Evolutionary conservation across 306 rosid species (phyloP).

Genomic region (Lupinus albus): DNA sequence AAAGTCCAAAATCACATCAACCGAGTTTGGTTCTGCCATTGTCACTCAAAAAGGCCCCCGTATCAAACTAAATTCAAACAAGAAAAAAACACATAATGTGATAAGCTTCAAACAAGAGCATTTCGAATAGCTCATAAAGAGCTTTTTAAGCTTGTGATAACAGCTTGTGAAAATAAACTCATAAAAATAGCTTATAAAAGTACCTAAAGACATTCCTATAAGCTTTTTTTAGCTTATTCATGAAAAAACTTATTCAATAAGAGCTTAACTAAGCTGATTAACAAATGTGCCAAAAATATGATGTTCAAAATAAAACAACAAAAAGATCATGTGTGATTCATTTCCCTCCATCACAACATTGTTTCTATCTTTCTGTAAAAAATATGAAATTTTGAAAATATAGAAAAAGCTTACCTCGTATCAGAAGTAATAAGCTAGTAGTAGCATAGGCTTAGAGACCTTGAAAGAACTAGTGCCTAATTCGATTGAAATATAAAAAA

Average conservation of each 20-base stretch:
- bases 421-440: constrained; percentile 50
- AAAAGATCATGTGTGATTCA: neutral
- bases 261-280: no score
- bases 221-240: no score
- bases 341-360: constrained; percentile 11
- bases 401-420: constrained; percentile 45
- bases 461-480: constrained; percentile 41
- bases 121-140: no score
- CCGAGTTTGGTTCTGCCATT: constrained; percentile 67
- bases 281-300: no score
- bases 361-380: constrained; percentile 11
- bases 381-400: neutral
- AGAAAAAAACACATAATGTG: constrained; percentile 1
- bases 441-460: constrained; percentile 55
- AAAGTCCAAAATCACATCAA: constrained; percentile 68
- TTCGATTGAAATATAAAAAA: constrained; percentile 34
- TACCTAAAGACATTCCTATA: no score
- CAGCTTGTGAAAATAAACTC: no score
- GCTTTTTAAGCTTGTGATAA: no score
- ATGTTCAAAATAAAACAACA: constrained; percentile 32
- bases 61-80: constrained; percentile 43
- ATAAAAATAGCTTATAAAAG: no score
- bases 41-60: constrained; percentile 28
- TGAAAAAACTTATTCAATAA: no score
- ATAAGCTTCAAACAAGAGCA: constrained; percentile 38